Conservation (phyloP, 257 asterid species). For the Nicotiana attenuata region DNA sequence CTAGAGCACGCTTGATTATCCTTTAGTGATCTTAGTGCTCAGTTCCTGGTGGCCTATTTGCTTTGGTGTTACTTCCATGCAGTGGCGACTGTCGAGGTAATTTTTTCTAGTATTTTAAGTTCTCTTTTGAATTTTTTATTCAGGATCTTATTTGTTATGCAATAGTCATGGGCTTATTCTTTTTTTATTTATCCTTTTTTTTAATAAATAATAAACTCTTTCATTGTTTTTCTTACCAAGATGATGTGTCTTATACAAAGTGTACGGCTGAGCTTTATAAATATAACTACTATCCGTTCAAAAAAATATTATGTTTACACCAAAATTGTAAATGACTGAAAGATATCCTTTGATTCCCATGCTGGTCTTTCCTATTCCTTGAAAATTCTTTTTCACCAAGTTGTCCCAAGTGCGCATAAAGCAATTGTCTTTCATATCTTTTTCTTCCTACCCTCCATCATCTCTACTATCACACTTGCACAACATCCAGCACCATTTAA, state of each 20-base stretch:
- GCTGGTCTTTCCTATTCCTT: background rate
- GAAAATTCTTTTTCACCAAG: background rate
- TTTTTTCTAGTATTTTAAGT: background rate
- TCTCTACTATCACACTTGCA: background rate
- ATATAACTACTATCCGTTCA: background rate
- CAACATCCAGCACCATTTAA: background rate
- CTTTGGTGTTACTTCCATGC: slow-evolving; percentile 32
- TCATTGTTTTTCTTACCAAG: background rate
- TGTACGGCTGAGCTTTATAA: too few species aligned
- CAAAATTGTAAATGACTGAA: background rate
- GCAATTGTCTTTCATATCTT: background rate
- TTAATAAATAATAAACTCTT: background rate
- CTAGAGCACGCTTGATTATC: slow-evolving; percentile 79
- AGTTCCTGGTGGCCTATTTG: slow-evolving; percentile 33
- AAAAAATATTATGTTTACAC: background rate
- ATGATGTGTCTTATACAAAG: too few species aligned
- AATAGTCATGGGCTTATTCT: background rate
- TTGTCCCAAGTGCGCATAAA: background rate
- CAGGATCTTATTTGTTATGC: background rate
- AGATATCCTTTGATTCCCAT: background rate
- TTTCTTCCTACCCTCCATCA: background rate
- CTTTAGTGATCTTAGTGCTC: slow-evolving; percentile 53
- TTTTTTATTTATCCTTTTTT: background rate
- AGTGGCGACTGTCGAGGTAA: slow-evolving; percentile 33
- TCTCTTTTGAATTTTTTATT: background rate